Evolutionary conservation across 2,329 filamentous ascomycete species (phyloP).

Genomic region (Aspergillus sp.): DNA sequence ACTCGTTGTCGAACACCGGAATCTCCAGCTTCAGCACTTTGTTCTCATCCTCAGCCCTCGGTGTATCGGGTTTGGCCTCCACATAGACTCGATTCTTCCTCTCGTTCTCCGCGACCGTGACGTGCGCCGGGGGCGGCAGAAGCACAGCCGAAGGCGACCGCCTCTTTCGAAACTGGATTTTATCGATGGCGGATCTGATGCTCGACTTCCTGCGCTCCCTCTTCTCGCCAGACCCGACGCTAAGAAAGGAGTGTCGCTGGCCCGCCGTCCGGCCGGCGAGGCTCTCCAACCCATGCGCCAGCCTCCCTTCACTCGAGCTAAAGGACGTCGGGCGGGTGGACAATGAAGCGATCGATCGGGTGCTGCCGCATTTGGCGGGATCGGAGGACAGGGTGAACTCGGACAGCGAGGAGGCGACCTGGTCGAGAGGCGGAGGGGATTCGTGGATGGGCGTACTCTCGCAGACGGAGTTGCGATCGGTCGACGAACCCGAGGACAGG

Average conservation of each 20-base stretch:
- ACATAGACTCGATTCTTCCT: slow-evolving; percentile 37
- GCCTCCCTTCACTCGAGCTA: slow-evolving; percentile 35
- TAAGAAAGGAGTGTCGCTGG: slow-evolving; percentile 28
- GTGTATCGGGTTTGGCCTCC: slow-evolving; percentile 21
- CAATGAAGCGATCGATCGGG: slow-evolving; percentile 38
- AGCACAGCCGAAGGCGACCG: slow-evolving; percentile 29
- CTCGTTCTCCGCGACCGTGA: slow-evolving; percentile 26
- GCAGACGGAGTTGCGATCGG: slow-evolving; percentile 31
- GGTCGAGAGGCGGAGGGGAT: slow-evolving; percentile 24
- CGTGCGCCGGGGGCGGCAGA: slow-evolving; percentile 29
- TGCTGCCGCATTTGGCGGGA: slow-evolving; percentile 30
- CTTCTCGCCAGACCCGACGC: slow-evolving; percentile 27
- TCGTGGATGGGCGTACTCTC: slow-evolving; percentile 28
- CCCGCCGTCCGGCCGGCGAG: slow-evolving; percentile 15
- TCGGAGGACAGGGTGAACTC: slow-evolving; percentile 33
- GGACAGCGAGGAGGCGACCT: slow-evolving; percentile 31
- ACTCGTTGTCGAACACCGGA: slow-evolving; percentile 35
- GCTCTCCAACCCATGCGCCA: slow-evolving; percentile 16
- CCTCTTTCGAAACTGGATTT: slow-evolving; percentile 37
- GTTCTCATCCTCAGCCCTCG: slow-evolving; percentile 15
- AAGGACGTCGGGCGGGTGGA: slow-evolving; percentile 42
- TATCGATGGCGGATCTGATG: slow-evolving; percentile 35
- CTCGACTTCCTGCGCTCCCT: slow-evolving; percentile 32
- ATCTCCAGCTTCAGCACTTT: slow-evolving; percentile 30
- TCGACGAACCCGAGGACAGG: slow-evolving; percentile 33